Conservation (phyloP, 768 basidiomycete genomes). For the Termitomyces sp. region DNA sequence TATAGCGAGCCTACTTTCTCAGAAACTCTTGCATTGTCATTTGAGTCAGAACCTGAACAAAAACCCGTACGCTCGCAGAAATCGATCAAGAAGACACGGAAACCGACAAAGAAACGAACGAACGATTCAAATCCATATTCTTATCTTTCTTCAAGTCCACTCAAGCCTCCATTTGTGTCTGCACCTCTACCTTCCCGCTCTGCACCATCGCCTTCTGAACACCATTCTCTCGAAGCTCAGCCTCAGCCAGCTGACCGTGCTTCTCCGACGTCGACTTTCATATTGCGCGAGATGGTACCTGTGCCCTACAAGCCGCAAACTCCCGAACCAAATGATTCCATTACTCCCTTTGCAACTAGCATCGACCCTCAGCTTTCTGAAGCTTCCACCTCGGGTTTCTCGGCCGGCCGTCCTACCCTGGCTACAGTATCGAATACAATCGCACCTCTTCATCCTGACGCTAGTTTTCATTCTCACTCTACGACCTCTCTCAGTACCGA, state of each 20-base stretch:
- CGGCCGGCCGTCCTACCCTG: neutral
- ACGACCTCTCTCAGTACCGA: neutral
- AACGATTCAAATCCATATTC: neutral
- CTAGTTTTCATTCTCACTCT: neutral
- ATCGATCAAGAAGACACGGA: neutral
- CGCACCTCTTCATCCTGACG: neutral
- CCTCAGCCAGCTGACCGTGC: slow-evolving; percentile 1
- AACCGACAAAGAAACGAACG: slow-evolving; percentile 1
- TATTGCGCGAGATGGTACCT: slow-evolving; percentile 18
- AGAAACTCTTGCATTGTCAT: neutral
- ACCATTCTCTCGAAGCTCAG: neutral
- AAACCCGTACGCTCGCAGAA: neutral
- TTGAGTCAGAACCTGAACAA: neutral
- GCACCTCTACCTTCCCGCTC: slow-evolving; percentile 1
- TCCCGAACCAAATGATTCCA: neutral
- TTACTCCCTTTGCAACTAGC: neutral
- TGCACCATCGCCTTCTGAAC: neutral
- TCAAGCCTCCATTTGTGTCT: slow-evolving; percentile 11
- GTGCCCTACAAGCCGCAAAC: slow-evolving; percentile 8
- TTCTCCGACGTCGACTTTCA: slow-evolving; percentile 11
- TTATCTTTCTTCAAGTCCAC: slow-evolving; percentile 3
- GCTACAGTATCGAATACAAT: neutral
- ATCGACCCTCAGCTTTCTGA: neutral
- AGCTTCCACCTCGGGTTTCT: neutral
- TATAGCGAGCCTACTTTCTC: neutral